phyloP scores from a whole-genome alignment of 345 rosid species.

The Barbarea vulgaris region DNA sequence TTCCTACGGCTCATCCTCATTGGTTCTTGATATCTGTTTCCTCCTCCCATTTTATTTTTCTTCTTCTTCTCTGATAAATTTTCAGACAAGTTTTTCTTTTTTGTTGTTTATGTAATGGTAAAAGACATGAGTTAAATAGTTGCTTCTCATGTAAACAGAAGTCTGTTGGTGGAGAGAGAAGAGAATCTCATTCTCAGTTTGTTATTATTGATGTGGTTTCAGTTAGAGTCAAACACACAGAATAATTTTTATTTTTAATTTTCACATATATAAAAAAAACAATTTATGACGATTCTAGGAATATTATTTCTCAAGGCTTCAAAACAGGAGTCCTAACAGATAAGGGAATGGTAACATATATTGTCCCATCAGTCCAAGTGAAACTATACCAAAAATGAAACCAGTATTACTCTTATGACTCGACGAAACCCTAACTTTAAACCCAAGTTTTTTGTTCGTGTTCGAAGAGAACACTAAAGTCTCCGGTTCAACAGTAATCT shows the following conservation, averaged over 20 bases:
- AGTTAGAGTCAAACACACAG: conserved; percentile 40
- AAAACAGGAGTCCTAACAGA: conserved; percentile 31
- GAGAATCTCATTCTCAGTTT: conserved; percentile 43
- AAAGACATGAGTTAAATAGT: conserved; percentile 37
- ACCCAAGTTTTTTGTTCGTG: conserved; percentile 30
- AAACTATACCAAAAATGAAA: conserved; percentile 31
- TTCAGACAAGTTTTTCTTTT: background rate
- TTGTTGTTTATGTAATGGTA: conserved; percentile 17
- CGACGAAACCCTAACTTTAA: conserved; percentile 28
- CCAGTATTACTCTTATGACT: conserved; percentile 24
- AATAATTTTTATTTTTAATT: background rate
- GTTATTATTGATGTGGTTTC: conserved; percentile 42
- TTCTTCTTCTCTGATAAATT: background rate
- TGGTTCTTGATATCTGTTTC: conserved; percentile 22
- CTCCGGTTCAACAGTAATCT: conserved; percentile 30
- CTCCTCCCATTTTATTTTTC: conserved; percentile 8
- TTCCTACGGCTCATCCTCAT: conserved; percentile 43
- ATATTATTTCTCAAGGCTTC: conserved; percentile 3
- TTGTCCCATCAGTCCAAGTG: conserved; percentile 38
- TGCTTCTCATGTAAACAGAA: conserved; percentile 41
- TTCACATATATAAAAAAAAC: background rate
- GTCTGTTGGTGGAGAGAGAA: conserved; percentile 27
- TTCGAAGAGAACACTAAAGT: conserved; percentile 1
- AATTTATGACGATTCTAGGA: conserved; percentile 16
- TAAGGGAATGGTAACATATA: conserved; percentile 35